phyloP scores from a whole-genome alignment of 768 basidiomycete genomes.

The Lactifluus rugatus region DNA sequence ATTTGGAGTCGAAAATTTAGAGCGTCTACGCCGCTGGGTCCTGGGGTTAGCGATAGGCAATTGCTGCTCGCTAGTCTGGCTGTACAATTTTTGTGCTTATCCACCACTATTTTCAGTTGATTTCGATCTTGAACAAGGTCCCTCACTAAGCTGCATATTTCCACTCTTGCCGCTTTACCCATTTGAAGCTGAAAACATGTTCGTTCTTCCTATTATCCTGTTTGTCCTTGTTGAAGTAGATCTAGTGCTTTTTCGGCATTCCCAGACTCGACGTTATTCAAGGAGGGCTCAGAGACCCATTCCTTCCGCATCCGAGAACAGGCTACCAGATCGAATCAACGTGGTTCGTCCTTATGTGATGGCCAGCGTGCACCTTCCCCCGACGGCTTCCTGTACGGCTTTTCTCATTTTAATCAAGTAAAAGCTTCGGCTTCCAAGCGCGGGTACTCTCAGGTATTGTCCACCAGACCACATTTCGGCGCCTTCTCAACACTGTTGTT shows the following conservation, averaged over 20 bases:
- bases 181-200: conserved; percentile 79
- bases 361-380: conserved; percentile 31
- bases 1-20: conserved; percentile 38
- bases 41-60: conserved; percentile 56
- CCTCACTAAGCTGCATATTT: conserved; percentile 61
- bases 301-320: conserved; percentile 72
- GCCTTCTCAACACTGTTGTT: conserved; percentile 17
- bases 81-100: not conserved
- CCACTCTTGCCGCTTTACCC: conserved; percentile 56
- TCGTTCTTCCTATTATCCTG: conserved; percentile 23
- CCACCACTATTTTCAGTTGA: conserved; percentile 41
- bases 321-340: conserved; percentile 15
- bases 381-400: conserved; percentile 72
- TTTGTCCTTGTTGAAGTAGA: conserved; percentile 6
- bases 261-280: conserved; percentile 79
- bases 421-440: conserved; percentile 57
- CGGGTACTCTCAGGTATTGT: conserved; percentile 65
- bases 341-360: conserved; percentile 16
- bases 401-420: conserved; percentile 64
- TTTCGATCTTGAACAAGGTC: conserved; percentile 84
- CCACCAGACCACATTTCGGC: not conserved
- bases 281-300: conserved; percentile 75
- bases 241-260: conserved; percentile 87
- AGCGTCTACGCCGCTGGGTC: conserved; percentile 55
- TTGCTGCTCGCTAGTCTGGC: conserved; percentile 15